phyloP scores from a whole-genome alignment of 169 alveolate genomes.

The Babesia divergens region DNA sequence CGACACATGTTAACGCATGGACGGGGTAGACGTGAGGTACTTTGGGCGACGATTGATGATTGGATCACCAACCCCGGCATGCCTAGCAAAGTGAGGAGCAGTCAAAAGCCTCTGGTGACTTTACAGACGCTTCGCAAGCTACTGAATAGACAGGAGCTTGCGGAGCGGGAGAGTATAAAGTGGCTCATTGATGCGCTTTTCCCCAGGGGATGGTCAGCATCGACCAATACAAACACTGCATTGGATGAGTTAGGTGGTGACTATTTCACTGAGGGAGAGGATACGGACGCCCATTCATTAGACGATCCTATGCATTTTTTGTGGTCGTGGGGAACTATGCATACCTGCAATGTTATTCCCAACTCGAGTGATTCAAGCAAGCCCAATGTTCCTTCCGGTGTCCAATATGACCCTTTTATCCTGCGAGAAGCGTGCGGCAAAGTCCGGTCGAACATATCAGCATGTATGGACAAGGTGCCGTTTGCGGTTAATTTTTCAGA shows the following conservation, averaged over 20 bases:
- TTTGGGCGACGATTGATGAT: conserved; percentile 48
- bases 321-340: conserved; percentile 67
- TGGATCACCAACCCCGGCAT: conserved; percentile 31
- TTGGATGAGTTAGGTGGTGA: neutral
- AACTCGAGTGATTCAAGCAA: neutral
- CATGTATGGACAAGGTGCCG: neutral
- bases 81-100: neutral
- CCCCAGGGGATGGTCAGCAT: neutral
- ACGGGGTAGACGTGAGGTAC: conserved; percentile 3
- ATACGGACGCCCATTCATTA: neutral
- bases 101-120: conserved; percentile 11
- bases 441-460: conserved; percentile 5
- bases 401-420: neutral
- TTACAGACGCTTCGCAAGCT: neutral
- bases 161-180: neutral
- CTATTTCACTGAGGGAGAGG: neutral
- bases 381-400: neutral
- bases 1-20: conserved; percentile 42
- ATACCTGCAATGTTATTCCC: neutral
- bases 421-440: conserved; percentile 19
- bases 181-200: conserved; percentile 38
- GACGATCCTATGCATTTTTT: neutral
- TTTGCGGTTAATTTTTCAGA: conserved; percentile 21
- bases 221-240: neutral
- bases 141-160: neutral